Evolutionary conservation across 2,329 filamentous ascomycete species (phyloP).

Genomic region (Cytospora mali): DNA sequence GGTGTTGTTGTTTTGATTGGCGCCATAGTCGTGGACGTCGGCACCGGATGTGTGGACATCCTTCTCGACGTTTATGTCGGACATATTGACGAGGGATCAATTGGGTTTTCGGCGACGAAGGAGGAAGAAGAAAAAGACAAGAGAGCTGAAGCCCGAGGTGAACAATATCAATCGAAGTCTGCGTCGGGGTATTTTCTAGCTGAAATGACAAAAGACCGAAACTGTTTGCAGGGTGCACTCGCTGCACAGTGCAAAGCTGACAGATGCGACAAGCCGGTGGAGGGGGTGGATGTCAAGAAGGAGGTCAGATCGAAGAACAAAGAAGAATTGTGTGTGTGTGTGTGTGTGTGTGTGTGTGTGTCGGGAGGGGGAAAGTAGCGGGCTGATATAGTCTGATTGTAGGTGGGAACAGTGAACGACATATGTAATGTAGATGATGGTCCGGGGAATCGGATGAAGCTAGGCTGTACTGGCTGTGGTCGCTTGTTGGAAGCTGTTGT

Average conservation of each 20-base stretch:
- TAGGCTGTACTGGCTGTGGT: too few relatives aligned
- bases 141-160: neutral
- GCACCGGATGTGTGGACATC: constrained; percentile 21
- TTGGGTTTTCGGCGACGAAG: neutral
- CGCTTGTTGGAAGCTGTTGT: too few relatives aligned
- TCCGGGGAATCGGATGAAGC: neutral
- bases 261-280: neutral
- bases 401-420: neutral
- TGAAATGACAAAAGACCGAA: too few relatives aligned
- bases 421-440: neutral
- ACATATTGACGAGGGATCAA: constrained; percentile 8
- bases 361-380: neutral
- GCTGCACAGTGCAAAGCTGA: neutral
- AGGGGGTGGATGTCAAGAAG: neutral
- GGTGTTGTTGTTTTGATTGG: neutral
- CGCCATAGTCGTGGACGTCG: constrained; percentile 9
- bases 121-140: neutral
- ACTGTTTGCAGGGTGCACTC: neutral
- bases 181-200: neutral
- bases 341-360: neutral
- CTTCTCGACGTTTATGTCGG: constrained; percentile 24
- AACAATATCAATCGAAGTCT: neutral
- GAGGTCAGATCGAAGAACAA: neutral
- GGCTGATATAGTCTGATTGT: neutral
- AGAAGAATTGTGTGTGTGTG: too few relatives aligned